These are phyloP conservation scores for Plasmodium billcollinsi DNA, from an alignment of 169 alveolate species.

Conservation along the genomic window DNA sequence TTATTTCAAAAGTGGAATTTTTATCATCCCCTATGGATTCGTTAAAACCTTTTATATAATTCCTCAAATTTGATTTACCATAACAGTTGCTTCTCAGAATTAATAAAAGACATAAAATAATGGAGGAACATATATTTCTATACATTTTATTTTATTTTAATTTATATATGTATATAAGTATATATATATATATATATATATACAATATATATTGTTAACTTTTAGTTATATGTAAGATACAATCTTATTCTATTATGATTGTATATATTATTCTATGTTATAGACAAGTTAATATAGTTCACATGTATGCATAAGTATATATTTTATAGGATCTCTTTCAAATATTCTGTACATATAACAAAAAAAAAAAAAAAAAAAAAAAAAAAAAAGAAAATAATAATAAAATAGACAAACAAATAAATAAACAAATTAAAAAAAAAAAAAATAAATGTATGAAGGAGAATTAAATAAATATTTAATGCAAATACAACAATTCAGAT, in stretches of 20 bases:
- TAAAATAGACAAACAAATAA: not conserved
- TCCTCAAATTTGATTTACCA: conserved; percentile 50
- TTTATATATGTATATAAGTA: not conserved
- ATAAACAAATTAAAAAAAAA: not conserved
- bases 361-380: conserved; percentile 3
- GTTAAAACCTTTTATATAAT: not conserved
- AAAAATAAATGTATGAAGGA: too few relatives aligned
- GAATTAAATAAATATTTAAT: too few relatives aligned
- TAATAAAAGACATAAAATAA: conserved; percentile 8
- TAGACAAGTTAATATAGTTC: not conserved
- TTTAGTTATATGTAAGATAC: too few relatives aligned
- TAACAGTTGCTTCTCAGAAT: not conserved
- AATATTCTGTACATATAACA: not conserved
- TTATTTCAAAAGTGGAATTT: conserved; percentile 43
- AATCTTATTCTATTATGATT: too few relatives aligned
- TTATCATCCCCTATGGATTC: conserved; percentile 13
- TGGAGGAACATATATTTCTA: conserved; percentile 9
- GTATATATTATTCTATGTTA: not conserved
- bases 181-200: not conserved
- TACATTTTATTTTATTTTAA: not conserved
- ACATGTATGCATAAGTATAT: not conserved
- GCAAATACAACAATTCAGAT: too few relatives aligned
- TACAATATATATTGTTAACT: too few relatives aligned
- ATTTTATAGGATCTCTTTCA: too few relatives aligned
- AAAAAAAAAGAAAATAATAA: conserved; percentile 2